Base-by-base conservation (phyloP, 768 basidiomycete genomes). In the Pseudohyphozyma bogoriensis region DNA sequence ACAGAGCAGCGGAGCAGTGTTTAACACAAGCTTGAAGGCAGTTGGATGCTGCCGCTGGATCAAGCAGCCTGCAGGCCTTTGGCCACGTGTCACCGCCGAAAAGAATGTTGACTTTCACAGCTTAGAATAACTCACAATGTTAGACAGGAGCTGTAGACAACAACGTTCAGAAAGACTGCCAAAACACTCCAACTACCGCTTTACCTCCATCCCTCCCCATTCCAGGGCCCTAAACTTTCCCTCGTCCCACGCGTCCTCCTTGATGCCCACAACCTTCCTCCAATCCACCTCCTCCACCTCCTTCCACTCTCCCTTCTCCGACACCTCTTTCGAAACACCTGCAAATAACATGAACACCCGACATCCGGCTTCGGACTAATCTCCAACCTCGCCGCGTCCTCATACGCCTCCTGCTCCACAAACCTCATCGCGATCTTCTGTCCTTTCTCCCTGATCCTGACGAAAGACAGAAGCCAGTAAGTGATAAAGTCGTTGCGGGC, bases 401-500 rank as follows among this genome's bases (percentile, higher is more conserved):
- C 77, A 64, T 78, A 80, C 24, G 74, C 72, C 1, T 68, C 66
- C 62, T 80, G 79, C 2, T 78, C 72, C 9, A 80, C 39, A 69
- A 80, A 80, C 6, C 78, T 76, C 33, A 81, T 70, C 3, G 77
- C 77, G 51, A 80, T 64, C 56, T 76, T 63, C 26, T 72, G 68
- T 67, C 79, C 74, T 13, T 13, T 8, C 15, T 42, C 24, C n/a
- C 31, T 29, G 24, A 58, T 53, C 56, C 74, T 76, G 37, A 73
- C 64, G 40, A 80, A 64, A 15, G 71, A 68, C 0, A 78, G 78
- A 20, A 79, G 74, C 79, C 79, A 80, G 64, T 76, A 79, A 75
- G 78, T 79, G 62, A 80, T 77, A 68, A 80, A 80, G 9, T 76
- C 76, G 29, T 75, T 77, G 47, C 77, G 72, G 2, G 78, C 79